Evolutionary conservation across 1,284 basidiomycete species (phyloP).

Genomic region (Schizophyllum commune): DNA sequence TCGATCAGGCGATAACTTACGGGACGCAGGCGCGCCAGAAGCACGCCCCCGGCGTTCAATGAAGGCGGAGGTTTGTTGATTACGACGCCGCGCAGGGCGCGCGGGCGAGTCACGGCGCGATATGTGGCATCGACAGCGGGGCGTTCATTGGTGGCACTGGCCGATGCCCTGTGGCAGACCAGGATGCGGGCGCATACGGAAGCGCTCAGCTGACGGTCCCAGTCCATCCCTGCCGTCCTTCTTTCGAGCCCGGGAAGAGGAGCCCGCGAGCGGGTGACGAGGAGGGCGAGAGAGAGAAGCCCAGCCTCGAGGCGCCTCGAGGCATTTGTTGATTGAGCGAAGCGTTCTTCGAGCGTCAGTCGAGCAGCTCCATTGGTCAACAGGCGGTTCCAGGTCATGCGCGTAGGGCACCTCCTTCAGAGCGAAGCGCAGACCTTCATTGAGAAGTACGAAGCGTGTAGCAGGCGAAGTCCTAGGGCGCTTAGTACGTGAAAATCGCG

Average conservation of each 20-base stretch:
- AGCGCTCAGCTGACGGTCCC: background rate
- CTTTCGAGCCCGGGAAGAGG: background rate
- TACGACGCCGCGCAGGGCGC: background rate
- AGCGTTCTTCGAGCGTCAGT: background rate
- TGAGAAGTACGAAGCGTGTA: background rate
- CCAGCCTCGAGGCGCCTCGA: background rate
- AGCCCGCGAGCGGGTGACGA: background rate
- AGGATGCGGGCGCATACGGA: background rate
- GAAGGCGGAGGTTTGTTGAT: background rate
- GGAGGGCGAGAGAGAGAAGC: background rate
- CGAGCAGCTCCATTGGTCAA: background rate
- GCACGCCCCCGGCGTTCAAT: background rate
- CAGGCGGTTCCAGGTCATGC: background rate
- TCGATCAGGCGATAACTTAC: background rate
- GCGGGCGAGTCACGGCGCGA: background rate
- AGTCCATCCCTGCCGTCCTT: background rate
- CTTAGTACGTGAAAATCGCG: background rate
- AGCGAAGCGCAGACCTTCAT: background rate
- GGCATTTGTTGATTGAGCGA: background rate
- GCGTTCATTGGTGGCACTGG: too few species aligned
- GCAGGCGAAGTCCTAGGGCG: background rate
- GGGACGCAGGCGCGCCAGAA: background rate
- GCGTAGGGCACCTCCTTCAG: background rate
- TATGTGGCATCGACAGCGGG: background rate
- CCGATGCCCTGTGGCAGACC: background rate